phyloP scores from a whole-genome alignment of 1,284 basidiomycete genomes.

The Heliocybe sulcata region DNA sequence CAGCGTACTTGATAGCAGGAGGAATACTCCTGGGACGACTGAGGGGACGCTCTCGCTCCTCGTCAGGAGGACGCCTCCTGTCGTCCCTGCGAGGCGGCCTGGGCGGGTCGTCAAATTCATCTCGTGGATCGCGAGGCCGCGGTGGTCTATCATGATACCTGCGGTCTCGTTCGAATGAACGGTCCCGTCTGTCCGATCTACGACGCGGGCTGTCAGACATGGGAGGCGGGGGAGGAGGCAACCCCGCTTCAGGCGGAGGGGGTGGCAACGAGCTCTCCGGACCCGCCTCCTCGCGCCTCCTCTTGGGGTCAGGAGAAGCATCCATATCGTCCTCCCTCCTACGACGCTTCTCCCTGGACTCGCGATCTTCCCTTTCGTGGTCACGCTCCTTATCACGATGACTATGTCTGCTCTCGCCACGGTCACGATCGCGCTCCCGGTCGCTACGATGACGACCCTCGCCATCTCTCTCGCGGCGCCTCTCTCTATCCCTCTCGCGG shows the following conservation, averaged over 20 bases:
- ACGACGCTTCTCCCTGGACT: slow-evolving; percentile 46
- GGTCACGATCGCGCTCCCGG: slow-evolving; percentile 31
- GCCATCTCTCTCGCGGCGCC: slow-evolving; percentile 20
- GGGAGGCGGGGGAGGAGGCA: slow-evolving; percentile 30
- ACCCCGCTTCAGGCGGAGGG: slow-evolving; percentile 34
- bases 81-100: slow-evolving; percentile 30
- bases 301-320: slow-evolving; percentile 40
- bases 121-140: slow-evolving; percentile 41
- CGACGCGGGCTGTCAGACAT: slow-evolving; percentile 47
- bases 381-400: slow-evolving; percentile 34
- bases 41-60: slow-evolving; percentile 5
- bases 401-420: slow-evolving; percentile 32
- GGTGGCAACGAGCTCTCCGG: slow-evolving; percentile 21
- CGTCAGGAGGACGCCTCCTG: slow-evolving; percentile 13
- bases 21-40: slow-evolving; percentile 7
- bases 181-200: slow-evolving; percentile 40
- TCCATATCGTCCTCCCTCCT: slow-evolving; percentile 54
- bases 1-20: slow-evolving; percentile 16
- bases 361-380: slow-evolving; percentile 41
- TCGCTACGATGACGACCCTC: slow-evolving; percentile 17
- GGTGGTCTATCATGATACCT: slow-evolving; percentile 40
- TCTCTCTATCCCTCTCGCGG: slow-evolving; percentile 34
- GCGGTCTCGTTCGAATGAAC: slow-evolving; percentile 44
- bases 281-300: slow-evolving; percentile 46
- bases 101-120: slow-evolving; percentile 50